These are phyloP conservation scores for Tricholoma matsutake DNA, from an alignment of 768 basidiomycete species.

Conservation along the genomic window DNA sequence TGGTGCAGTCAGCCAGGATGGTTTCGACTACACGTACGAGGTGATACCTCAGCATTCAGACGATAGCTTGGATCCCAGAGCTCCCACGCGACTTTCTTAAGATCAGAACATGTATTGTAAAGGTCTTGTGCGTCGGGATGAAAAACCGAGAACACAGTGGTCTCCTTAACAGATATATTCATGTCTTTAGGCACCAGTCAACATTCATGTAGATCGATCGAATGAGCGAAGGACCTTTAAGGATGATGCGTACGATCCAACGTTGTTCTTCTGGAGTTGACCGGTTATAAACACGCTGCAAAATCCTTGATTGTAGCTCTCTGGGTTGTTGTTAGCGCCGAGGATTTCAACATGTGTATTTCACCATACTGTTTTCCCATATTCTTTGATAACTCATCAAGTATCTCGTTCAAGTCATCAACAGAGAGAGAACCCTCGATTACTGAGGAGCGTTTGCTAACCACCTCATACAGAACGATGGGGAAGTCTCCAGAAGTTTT, in stretches of 20 bases:
- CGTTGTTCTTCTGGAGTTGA: constrained; percentile 85
- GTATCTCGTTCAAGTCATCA: constrained; percentile 76
- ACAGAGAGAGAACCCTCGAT: constrained; percentile 72
- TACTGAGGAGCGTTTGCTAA: constrained; percentile 79
- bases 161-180: constrained; percentile 90
- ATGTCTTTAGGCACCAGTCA: constrained; percentile 55
- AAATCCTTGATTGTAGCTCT: constrained; percentile 67
- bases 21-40: not conserved
- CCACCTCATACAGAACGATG: constrained; percentile 80
- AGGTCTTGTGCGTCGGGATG: constrained; percentile 93
- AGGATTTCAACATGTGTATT: not conserved
- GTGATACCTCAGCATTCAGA: constrained; percentile 55
- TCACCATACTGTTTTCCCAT: constrained; percentile 69
- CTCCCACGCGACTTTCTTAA: constrained; percentile 91
- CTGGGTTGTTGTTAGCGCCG: constrained; percentile 38
- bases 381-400: constrained; percentile 73
- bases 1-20: not conserved
- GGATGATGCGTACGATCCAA: constrained; percentile 94
- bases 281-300: constrained; percentile 75
- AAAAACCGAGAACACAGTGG: constrained; percentile 85
- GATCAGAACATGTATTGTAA: constrained; percentile 95
- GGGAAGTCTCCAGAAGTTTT: constrained; percentile 84
- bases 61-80: constrained; percentile 74
- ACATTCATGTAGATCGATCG: not conserved
- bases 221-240: constrained; percentile 64